Evolutionary conservation across 2,329 filamentous ascomycete species (phyloP).

Genomic region (Westerdykella aurantiaca): DNA sequence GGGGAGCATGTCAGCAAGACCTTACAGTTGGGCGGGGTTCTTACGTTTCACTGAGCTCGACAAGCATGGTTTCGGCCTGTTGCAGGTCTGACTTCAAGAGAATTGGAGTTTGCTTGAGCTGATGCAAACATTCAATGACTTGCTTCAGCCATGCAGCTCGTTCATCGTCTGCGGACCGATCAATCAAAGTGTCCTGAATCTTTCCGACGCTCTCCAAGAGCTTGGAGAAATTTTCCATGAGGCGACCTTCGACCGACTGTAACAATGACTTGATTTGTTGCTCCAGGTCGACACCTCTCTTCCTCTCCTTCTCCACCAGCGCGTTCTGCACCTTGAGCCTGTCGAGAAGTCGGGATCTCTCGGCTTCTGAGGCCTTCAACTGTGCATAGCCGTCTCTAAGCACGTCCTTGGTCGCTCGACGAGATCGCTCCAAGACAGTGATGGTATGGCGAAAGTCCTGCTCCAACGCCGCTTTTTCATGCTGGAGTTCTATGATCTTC

Average conservation of each 20-base stretch:
- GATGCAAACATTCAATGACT: slow-evolving; percentile 14
- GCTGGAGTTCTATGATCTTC: slow-evolving; percentile 16
- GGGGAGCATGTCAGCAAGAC: too few relatives aligned
- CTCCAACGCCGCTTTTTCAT: slow-evolving; percentile 17
- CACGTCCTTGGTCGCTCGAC: slow-evolving; percentile 8
- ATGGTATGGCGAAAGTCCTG: slow-evolving; percentile 10
- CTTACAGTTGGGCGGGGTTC: slow-evolving; percentile 2
- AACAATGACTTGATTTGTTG: slow-evolving; percentile 13
- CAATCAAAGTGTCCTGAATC: slow-evolving; percentile 10
- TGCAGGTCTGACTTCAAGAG: slow-evolving; percentile 17
- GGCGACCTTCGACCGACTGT: slow-evolving; percentile 11
- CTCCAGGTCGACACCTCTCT: slow-evolving; percentile 17
- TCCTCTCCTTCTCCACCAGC: slow-evolving; percentile 17
- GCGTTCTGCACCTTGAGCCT: slow-evolving; percentile 8
- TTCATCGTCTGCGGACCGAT: neutral
- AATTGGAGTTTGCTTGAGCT: slow-evolving; percentile 11
- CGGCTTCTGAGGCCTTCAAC: slow-evolving; percentile 9
- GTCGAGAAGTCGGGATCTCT: slow-evolving; percentile 9
- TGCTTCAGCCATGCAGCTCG: slow-evolving; percentile 10
- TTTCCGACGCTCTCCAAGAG: slow-evolving; percentile 12
- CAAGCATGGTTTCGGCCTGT: slow-evolving; percentile 21
- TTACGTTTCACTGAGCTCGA: slow-evolving; percentile 18
- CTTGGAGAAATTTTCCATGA: slow-evolving; percentile 7
- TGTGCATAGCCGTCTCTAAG: slow-evolving; percentile 14
- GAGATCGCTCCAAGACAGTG: slow-evolving; percentile 9